Evolutionary conservation across 2,329 filamentous ascomycete genomes (phyloP).

Genomic region (Claviceps sp.): DNA sequence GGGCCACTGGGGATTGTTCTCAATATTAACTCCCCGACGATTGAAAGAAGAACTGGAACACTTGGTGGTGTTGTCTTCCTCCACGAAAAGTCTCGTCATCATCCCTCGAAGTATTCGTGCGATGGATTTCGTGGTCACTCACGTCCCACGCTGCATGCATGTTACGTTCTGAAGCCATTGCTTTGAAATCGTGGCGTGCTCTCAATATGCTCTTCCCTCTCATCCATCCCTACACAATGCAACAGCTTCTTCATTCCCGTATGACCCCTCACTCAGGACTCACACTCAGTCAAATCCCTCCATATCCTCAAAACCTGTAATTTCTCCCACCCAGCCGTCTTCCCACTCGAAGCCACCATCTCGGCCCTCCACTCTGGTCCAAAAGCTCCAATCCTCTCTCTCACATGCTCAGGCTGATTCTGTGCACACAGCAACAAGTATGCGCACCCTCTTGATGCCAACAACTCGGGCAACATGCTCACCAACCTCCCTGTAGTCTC

Average conservation of each 20-base stretch:
- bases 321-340: slow-evolving; percentile 87
- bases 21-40: not conserved
- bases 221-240: not conserved
- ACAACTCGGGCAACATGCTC: slow-evolving; percentile 47
- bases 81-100: not conserved
- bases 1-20: slow-evolving; percentile 13
- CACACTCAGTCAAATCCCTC: slow-evolving; percentile 29
- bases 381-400: slow-evolving; percentile 42
- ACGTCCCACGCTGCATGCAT: not conserved
- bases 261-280: no score
- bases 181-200: not conserved
- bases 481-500: slow-evolving; percentile 77
- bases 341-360: slow-evolving; percentile 70
- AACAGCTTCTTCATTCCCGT: not conserved
- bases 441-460: slow-evolving; percentile 60
- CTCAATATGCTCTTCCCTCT: not conserved
- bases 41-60: not conserved
- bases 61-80: not conserved
- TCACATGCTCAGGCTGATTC: slow-evolving; percentile 71
- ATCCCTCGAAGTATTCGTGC: not conserved
- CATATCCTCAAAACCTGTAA: slow-evolving; percentile 81
- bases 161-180: not conserved
- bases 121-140: not conserved
- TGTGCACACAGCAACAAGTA: slow-evolving; percentile 85
- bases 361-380: slow-evolving; percentile 53